These are phyloP conservation scores for Mycocentrospora acerina DNA, from an alignment of 2,329 filamentous ascomycete species.

Conservation along the genomic window DNA sequence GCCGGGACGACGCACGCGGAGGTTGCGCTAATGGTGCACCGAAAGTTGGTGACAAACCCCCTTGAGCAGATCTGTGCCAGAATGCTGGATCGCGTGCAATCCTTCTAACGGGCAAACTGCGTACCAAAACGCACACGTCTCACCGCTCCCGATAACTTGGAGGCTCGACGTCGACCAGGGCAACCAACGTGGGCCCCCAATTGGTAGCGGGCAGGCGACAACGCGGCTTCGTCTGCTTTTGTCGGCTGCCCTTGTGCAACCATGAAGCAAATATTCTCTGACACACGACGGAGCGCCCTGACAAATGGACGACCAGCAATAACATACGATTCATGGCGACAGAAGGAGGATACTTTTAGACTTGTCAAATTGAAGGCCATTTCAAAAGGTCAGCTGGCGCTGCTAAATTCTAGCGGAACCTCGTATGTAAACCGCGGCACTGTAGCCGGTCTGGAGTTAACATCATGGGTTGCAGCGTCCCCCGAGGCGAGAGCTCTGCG, in stretches of 20 bases:
- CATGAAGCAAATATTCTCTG: slow-evolving; percentile 16
- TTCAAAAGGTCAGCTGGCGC: background rate
- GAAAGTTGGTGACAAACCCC: slow-evolving; percentile 19
- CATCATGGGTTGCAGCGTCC: background rate
- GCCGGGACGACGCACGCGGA: slow-evolving; percentile 37
- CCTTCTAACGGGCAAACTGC: slow-evolving; percentile 9
- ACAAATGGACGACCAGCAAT: slow-evolving; percentile 3
- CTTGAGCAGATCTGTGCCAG: slow-evolving; percentile 35
- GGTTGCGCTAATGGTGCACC: slow-evolving; percentile 27
- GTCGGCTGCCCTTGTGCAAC: slow-evolving; percentile 20
- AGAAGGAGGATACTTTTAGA: background rate
- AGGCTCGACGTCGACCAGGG: slow-evolving; percentile 7
- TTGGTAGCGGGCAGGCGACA: slow-evolving; percentile 22
- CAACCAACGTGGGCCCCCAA: slow-evolving; percentile 17
- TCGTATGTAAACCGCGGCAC: background rate
- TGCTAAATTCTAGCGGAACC: background rate
- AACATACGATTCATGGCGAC: slow-evolving; percentile 1
- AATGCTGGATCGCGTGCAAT: slow-evolving; percentile 18
- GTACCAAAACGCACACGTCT: slow-evolving; percentile 15
- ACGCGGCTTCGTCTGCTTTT: slow-evolving; percentile 17
- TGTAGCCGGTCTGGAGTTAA: too few relatives aligned
- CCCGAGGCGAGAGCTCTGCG: slow-evolving; percentile 1
- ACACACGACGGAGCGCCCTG: slow-evolving; percentile 17
- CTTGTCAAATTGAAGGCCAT: slow-evolving; percentile 5
- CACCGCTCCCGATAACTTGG: slow-evolving; percentile 22